Evolutionary conservation across 1,284 basidiomycete genomes (phyloP), one percentile per base, ranked within the genome.

Genomic region (Ganoderma resinaceum): DNA sequence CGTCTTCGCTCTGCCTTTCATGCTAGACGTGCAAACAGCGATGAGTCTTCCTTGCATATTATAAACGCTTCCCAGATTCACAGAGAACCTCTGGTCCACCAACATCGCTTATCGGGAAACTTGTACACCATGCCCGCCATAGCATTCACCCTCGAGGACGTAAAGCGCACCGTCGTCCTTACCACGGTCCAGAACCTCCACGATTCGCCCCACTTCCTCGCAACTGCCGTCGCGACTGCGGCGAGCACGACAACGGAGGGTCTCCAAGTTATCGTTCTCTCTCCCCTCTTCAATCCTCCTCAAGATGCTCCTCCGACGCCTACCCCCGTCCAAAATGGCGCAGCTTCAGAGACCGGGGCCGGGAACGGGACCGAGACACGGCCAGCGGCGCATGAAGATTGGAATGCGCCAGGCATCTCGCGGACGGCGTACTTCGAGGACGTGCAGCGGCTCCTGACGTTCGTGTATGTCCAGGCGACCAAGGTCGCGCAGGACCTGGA

Each of bases 401-500:
- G 26, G 18, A 31, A 57, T 31, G 26, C 62, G 26, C 78, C 79
- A 43, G 80, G 79, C 8, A 74, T 86, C n/a, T 86, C 86, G 18
- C 87, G 84, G 57, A 85, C 86, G 6, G 79, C 78, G 20, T 78
- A 77, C 53, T 94, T 89, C 86, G 80, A 87, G 68, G 83, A 84
- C 33, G 84, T 93, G 1, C 91, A 93, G 79, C 80, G 84, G 11
- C 81, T 93, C 40, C 82, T 94, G 70, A 91, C 92, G 0, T 91
- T 87, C 76, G 86, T 90, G 61, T 94, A 94, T 76, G 90, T 93
- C 9, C 90, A 91, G 74, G 90, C 92, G 20, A 89, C 90, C 29
- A 89, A 85, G 70, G 84, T 87, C 49, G 89, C 91, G n/a, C 87
- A 91, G 77, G 85, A 88, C 55, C 78, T 85, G 75, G 85, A 86